phyloP scores from a whole-genome alignment of 2,329 filamentous ascomycete genomes.

The Corniculantispora saksenae region DNA sequence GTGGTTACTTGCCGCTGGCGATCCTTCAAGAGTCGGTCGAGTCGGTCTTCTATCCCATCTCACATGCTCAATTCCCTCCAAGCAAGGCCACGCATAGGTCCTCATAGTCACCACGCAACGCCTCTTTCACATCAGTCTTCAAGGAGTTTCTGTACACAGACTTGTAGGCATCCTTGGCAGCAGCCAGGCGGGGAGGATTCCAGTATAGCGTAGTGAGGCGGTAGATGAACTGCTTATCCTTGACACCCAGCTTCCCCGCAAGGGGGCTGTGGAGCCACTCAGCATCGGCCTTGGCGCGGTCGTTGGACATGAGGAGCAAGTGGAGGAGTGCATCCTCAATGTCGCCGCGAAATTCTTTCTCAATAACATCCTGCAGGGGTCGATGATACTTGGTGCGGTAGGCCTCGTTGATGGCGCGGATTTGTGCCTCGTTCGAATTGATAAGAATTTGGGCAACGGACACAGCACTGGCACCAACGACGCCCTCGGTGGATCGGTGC shows the following conservation, averaged over 20 bases:
- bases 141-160: constrained; percentile 23
- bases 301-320: constrained; percentile 30
- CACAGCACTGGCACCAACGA: constrained; percentile 31
- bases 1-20: too few species aligned
- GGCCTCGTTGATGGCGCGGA: constrained; percentile 32
- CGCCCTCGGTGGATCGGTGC: constrained; percentile 35
- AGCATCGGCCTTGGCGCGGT: constrained; percentile 30
- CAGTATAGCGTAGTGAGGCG: constrained; percentile 34
- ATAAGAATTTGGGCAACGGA: constrained; percentile 35
- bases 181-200: constrained; percentile 31
- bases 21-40: too few species aligned
- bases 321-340: constrained; percentile 35
- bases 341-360: constrained; percentile 37
- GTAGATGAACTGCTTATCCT: constrained; percentile 35
- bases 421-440: constrained; percentile 33
- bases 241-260: constrained; percentile 28
- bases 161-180: constrained; percentile 29
- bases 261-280: constrained; percentile 28
- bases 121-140: constrained; percentile 28
- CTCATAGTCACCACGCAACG: constrained; percentile 32
- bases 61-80: constrained; percentile 26
- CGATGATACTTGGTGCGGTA: constrained; percentile 37
- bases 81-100: constrained; percentile 31
- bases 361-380: constrained; percentile 34
- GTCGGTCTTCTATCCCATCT: too few species aligned